Base-by-base conservation (phyloP, 2,329 filamentous ascomycete genomes). In the Monilinia aucupariae region DNA sequence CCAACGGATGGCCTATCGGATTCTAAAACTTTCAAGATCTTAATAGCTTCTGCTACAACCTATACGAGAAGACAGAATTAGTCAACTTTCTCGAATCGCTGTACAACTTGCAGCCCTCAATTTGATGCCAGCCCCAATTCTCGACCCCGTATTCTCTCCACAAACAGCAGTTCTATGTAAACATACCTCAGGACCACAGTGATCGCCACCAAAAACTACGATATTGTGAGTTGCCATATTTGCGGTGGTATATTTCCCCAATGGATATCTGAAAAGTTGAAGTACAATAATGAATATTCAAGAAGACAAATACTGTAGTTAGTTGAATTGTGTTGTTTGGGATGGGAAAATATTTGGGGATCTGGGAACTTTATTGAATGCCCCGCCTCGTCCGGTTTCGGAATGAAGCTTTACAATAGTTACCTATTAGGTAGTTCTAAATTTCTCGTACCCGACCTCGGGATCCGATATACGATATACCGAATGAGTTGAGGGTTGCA, bases 11-110 rank as follows among this genome's bases (percentile, higher is more conserved):
- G 82, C 74, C 85, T 87, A 70, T 81, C 78, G 71, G 87, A 83
- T 79, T 96, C 89, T 64, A 97, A 80, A 5, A 88, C 82, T 74
- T 88, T 89, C 74, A 97, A 83, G 69, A 94, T 79, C 90, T 96
- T 96, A 73, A 96, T 78, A 65, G 85, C 91, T 79, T 96, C 92
- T 68, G 85, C 85, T 64, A 91, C 86, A 68, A 96, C 90, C 90
- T 90, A 68, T 62, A n/a, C 32, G 22, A 47, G 10, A 25, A 32
- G 15, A 34, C 4, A 4, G 1, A 5, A 27, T 52, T 53, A 53
- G 37, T 22, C 37, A 3, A 10, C 47, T 56, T 47, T 13, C 41
- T 47, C 32, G 13, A 3, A 15, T 25, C 7, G 6, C 17, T n/a
- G 3, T 32, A 22, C 10, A 0, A 43, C 7, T 30, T 43, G 10